phyloP scores from a whole-genome alignment of 305 asterid genomes.

The Ajuga reptans region DNA sequence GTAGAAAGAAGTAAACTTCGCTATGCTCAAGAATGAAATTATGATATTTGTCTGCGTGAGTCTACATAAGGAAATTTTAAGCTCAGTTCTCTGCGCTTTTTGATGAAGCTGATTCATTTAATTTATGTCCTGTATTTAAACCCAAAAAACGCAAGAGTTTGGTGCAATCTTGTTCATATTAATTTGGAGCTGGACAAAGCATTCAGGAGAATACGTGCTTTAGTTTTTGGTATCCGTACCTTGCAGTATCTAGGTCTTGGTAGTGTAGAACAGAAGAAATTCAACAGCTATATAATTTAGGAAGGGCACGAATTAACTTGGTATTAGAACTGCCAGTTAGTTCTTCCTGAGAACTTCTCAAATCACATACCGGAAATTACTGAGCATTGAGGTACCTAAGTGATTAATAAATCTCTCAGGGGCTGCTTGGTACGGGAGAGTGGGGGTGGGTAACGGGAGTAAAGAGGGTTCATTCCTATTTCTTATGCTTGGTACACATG shows the following conservation, averaged over 20 bases:
- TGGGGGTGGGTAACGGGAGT: too few relatives aligned
- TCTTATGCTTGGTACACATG: too few relatives aligned
- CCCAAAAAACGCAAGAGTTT: not conserved
- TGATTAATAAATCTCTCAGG: not conserved
- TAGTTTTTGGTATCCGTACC: not conserved
- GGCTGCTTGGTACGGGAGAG: too few relatives aligned
- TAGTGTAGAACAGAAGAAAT: not conserved
- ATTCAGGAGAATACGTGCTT: not conserved
- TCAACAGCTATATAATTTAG: too few relatives aligned
- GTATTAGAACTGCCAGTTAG: too few relatives aligned
- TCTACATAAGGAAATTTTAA: not conserved
- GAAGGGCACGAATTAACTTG: too few relatives aligned
- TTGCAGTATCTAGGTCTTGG: not conserved
- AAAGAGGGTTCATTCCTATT: too few relatives aligned
- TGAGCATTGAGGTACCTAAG: not conserved
- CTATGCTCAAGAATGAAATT: not conserved
- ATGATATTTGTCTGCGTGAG: not conserved
- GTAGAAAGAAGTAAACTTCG: not conserved
- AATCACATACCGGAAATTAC: not conserved
- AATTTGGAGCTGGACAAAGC: not conserved
- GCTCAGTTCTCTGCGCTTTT: not conserved
- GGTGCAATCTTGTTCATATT: not conserved
- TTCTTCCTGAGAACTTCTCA: not conserved
- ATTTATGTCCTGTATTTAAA: not conserved
- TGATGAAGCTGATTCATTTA: not conserved